Evolutionary conservation across 75 land plant species (phyloP).

Genomic region (Selaginella moellendorffii): DNA sequence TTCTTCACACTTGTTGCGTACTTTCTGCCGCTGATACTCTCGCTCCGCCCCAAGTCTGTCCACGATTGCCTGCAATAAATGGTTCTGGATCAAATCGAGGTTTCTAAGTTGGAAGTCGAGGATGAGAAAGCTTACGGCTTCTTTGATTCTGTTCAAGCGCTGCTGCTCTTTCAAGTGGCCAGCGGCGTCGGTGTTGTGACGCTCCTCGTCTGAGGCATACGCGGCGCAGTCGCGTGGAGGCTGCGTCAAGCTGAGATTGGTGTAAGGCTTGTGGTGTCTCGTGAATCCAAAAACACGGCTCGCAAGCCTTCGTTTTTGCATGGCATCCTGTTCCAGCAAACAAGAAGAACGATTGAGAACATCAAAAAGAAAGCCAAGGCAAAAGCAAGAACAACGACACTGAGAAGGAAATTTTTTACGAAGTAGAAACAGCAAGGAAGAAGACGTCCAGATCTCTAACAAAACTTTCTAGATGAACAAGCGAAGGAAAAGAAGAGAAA

Average conservation of each 20-base stretch:
- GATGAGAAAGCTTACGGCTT: neutral
- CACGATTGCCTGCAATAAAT: neutral
- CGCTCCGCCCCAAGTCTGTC: neutral
- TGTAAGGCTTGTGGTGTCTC: neutral
- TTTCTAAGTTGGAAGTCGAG: too few species aligned
- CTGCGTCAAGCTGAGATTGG: neutral
- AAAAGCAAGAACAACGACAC: too few species aligned
- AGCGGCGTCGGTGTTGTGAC: neutral
- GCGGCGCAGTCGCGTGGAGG: neutral
- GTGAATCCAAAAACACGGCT: neutral
- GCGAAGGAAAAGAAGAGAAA: too few species aligned
- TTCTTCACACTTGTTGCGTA: neutral
- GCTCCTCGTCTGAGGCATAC: neutral
- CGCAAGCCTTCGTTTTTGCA: neutral
- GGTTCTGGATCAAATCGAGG: neutral
- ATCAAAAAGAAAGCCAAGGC: too few species aligned
- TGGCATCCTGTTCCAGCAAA: neutral
- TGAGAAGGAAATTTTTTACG: too few species aligned
- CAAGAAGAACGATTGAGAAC: too few species aligned
- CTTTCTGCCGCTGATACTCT: neutral
- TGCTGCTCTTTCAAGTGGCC: neutral
- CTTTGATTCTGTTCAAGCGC: neutral
- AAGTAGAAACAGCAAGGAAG: too few species aligned
- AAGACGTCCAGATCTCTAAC: too few species aligned
- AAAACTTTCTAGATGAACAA: too few species aligned